phyloP scores from a whole-genome alignment of 768 basidiomycete genomes.

The Leccinum subgranulosum region DNA sequence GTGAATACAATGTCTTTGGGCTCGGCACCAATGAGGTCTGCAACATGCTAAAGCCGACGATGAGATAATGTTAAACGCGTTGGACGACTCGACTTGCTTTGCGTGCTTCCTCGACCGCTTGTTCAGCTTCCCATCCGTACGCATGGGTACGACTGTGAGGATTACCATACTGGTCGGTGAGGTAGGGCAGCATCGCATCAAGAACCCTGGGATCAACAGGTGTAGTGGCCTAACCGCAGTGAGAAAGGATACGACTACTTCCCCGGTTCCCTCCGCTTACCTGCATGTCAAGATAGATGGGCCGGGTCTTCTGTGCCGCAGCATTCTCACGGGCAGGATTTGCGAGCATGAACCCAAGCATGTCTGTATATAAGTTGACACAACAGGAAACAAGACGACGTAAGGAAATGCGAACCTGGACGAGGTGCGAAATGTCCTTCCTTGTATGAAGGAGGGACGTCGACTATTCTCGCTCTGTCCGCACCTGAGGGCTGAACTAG shows the following conservation, averaged over 20 bases:
- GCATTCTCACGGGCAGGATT: constrained; percentile 57
- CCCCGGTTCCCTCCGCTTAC: constrained; percentile 37
- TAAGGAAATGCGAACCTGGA: constrained; percentile 46
- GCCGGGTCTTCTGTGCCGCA: constrained; percentile 61
- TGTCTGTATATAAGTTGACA: constrained; percentile 50
- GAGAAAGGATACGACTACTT: constrained; percentile 1
- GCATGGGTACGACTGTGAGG: constrained; percentile 98
- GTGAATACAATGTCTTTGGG: constrained; percentile 97
- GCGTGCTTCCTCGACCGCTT: constrained; percentile 89
- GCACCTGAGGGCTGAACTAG: constrained; percentile 82
- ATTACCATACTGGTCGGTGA: constrained; percentile 96
- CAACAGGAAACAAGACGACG: background rate
- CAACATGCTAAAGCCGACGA: constrained; percentile 61
- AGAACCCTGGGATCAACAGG: constrained; percentile 96
- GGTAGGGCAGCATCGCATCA: constrained; percentile 93
- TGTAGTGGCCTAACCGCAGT: constrained; percentile 75
- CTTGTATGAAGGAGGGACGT: constrained; percentile 71
- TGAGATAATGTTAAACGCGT: background rate
- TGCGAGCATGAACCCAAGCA: constrained; percentile 85
- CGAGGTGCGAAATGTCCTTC: constrained; percentile 68
- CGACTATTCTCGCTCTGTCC: constrained; percentile 79
- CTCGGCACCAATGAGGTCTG: constrained; percentile 90
- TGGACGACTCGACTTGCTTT: constrained; percentile 46
- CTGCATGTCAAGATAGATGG: constrained; percentile 99
- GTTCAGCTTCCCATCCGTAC: constrained; percentile 98